These are phyloP conservation scores for Xerocomus potaroensis DNA, from an alignment of 768 basidiomycete species.

Conservation along the genomic window DNA sequence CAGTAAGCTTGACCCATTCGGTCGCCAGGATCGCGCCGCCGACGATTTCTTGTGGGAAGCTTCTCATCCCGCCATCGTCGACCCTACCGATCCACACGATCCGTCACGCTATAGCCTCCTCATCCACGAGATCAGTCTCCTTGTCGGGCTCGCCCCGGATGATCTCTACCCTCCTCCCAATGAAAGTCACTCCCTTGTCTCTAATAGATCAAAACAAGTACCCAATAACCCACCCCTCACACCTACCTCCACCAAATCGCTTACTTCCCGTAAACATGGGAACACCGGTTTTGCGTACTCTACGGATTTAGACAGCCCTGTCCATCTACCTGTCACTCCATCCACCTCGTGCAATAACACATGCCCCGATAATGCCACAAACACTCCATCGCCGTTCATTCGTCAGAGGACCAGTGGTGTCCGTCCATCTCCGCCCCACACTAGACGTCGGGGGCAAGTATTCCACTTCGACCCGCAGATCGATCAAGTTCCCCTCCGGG, in stretches of 20 bases:
- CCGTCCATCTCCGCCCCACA: conserved; percentile 7
- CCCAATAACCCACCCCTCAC: conserved; percentile 16
- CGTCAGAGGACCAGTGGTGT: conserved; percentile 8
- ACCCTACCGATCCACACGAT: conserved; percentile 8
- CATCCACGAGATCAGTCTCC: conserved; percentile 30
- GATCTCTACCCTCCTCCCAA: conserved; percentile 6
- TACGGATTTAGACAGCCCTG: background rate
- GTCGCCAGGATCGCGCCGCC: background rate
- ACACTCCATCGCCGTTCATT: conserved; percentile 1
- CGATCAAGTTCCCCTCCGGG: background rate
- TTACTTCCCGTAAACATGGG: conserved; percentile 8
- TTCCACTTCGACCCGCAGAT: conserved; percentile 14
- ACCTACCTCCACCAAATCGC: conserved; percentile 19
- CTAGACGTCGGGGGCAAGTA: conserved; percentile 25
- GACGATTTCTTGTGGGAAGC: conserved; percentile 19
- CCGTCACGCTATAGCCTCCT: conserved; percentile 25
- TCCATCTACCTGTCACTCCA: background rate
- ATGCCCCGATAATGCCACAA: background rate
- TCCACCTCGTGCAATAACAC: background rate
- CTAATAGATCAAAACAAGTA: background rate
- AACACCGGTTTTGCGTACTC: background rate
- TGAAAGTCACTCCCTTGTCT: conserved; percentile 1
- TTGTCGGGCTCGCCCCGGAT: conserved; percentile 27
- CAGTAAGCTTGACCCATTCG: conserved; percentile 6
- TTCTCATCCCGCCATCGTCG: background rate